Evolutionary conservation across 2,329 filamentous ascomycete genomes (phyloP).

Genomic region (Aureobasidium sp.): DNA sequence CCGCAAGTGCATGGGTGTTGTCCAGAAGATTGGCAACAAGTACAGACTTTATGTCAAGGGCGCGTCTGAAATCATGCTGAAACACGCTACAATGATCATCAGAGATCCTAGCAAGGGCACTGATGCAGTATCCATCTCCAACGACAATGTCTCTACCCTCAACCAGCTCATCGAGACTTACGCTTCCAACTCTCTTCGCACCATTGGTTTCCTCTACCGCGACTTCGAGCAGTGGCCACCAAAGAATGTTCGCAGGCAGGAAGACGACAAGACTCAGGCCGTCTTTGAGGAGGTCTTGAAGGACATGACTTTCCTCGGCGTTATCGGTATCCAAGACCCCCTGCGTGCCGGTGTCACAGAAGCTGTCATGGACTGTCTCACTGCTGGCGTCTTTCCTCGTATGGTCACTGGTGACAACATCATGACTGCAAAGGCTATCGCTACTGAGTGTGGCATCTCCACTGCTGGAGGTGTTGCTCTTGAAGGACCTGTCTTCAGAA

Average conservation of each 20-base stretch:
- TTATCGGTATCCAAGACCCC: conserved; percentile 70
- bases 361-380: conserved; percentile 60
- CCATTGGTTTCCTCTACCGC: conserved; percentile 75
- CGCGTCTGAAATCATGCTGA: conserved; percentile 45
- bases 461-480: conserved; percentile 37
- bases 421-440: conserved; percentile 65
- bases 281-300: conserved; percentile 62
- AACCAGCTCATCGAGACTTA: conserved; percentile 67
- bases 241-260: conserved; percentile 48
- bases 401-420: conserved; percentile 72
- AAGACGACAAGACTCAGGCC: conserved; percentile 56
- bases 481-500: conserved; percentile 41
- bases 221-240: conserved; percentile 75
- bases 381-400: conserved; percentile 63
- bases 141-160: conserved; percentile 52
- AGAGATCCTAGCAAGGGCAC: conserved; percentile 54
- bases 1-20: conserved; percentile 63
- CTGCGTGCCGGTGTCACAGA: conserved; percentile 60
- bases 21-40: conserved; percentile 49
- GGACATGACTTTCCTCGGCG: conserved; percentile 65
- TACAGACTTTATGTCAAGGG: conserved; percentile 52
- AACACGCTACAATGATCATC: conserved; percentile 46
- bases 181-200: conserved; percentile 71
- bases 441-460: conserved; percentile 63
- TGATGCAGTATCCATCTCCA: conserved; percentile 46